Percentiles rank a stretch among this genome's conserved stretches.
Evolutionary conservation across 176 grass and related monocot species (phyloP).

Genomic region (Phragmites australis): DNA sequence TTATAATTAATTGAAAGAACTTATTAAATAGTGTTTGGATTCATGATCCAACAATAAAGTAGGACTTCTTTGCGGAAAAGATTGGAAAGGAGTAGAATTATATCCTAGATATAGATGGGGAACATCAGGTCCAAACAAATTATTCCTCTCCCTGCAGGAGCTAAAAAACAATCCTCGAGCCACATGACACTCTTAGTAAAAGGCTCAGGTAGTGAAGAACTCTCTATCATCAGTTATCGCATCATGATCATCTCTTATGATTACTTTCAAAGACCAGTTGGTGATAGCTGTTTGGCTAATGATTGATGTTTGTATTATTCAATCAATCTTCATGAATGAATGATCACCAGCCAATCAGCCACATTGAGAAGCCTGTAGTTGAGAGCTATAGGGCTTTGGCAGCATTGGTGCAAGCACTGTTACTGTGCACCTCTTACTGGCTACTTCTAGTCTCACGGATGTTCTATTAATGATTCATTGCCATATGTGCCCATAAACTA

Average conservation of each 20-base stretch:
- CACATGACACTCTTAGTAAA: neutral
- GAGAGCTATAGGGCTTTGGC: conserved; percentile 1
- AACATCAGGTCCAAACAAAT: neutral
- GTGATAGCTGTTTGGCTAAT: neutral
- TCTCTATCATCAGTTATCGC: neutral
- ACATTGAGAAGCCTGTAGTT: neutral
- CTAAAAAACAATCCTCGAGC: neutral
- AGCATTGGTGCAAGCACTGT: neutral
- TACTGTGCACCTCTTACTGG: neutral
- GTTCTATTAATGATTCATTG: neutral
- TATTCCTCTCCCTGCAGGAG: neutral
- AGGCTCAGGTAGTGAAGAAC: neutral
- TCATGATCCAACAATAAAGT: neutral
- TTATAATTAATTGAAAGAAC: neutral
- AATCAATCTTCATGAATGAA: neutral
- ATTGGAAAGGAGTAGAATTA: neutral
- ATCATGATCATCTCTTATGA: neutral
- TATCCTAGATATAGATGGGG: neutral
- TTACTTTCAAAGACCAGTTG: conserved; percentile 2
- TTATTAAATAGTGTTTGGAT: conserved; percentile 1
- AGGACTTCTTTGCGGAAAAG: neutral
- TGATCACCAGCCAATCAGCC: neutral
- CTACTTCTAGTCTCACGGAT: conserved; percentile 4
- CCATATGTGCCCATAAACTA: neutral
- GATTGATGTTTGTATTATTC: conserved; percentile 26